A percentile compares a stretch with the other conserved stretches of the same genome.
Evolutionary conservation across 805 yeast genomes (phyloP).

Genomic region (Sporopachydermia quercuum): DNA sequence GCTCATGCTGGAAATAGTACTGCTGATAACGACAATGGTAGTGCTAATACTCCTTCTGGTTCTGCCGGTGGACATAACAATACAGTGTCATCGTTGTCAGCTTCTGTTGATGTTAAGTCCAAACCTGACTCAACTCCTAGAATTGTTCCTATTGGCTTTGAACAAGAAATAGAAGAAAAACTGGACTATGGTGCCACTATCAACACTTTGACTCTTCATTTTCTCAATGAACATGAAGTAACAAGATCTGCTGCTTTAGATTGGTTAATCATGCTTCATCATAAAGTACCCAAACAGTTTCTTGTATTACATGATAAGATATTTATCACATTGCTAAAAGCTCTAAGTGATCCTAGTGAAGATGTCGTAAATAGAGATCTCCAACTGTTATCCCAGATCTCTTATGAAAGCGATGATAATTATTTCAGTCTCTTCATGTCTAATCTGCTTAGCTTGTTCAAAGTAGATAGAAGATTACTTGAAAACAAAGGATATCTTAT

Average conservation of each 20-base stretch:
- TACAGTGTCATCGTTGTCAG: slow-evolving; percentile 10
- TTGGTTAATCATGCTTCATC: slow-evolving; percentile 77
- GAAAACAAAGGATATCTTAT: slow-evolving; percentile 72
- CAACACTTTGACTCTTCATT: slow-evolving; percentile 57
- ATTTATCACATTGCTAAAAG: slow-evolving; percentile 62
- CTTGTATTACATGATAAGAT: slow-evolving; percentile 37
- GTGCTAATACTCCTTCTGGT: not conserved
- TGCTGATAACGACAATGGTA: slow-evolving; percentile 7
- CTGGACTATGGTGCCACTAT: slow-evolving; percentile 47
- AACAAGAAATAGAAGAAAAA: slow-evolving; percentile 11
- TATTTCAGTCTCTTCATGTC: slow-evolving; percentile 65
- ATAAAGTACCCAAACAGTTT: slow-evolving; percentile 45
- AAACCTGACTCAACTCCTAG: slow-evolving; percentile 19
- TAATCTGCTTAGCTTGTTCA: slow-evolving; percentile 54
- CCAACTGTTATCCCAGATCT: slow-evolving; percentile 56
- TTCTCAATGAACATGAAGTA: slow-evolving; percentile 59
- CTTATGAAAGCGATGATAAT: slow-evolving; percentile 55
- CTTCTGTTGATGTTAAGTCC: slow-evolving; percentile 4
- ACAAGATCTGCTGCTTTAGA: slow-evolving; percentile 76
- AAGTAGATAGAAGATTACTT: slow-evolving; percentile 49
- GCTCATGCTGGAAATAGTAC: slow-evolving; percentile 14
- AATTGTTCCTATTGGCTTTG: slow-evolving; percentile 3
- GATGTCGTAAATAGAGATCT: slow-evolving; percentile 64
- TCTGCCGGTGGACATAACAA: not conserved
- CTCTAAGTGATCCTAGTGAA: slow-evolving; percentile 60